A percentile compares a stretch with the other conserved stretches of the same genome.
These are phyloP conservation scores for Pyrenophora graminea DNA, from an alignment of 2,329 filamentous ascomycete species.

Conservation along the genomic window DNA sequence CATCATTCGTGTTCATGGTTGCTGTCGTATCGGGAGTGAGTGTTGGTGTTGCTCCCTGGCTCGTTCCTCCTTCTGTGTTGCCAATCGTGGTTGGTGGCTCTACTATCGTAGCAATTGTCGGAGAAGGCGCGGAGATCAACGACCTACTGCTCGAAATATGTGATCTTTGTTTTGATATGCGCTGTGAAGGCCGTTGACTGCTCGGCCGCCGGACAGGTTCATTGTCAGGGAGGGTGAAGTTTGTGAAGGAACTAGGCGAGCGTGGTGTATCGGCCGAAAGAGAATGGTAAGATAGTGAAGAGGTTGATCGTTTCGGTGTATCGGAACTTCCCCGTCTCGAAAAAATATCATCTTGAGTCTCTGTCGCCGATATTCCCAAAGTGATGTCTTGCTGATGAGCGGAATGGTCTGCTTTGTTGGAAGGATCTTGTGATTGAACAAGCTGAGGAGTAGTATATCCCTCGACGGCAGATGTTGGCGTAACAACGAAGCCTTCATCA, in stretches of 20 bases:
- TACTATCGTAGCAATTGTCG: background rate
- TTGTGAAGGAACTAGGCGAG: background rate
- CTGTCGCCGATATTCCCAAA: background rate
- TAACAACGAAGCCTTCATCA: background rate
- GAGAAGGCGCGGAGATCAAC: background rate
- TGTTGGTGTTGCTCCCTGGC: background rate
- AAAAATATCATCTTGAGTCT: no score
- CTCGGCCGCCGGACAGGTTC: constrained; percentile 5
- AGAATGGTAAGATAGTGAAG: background rate
- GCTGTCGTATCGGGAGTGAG: background rate
- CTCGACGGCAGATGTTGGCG: no score
- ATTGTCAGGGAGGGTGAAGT: background rate
- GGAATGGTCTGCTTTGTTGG: background rate
- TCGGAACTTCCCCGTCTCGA: background rate
- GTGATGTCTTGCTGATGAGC: background rate
- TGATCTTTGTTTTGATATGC: background rate
- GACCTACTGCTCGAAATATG: constrained; percentile 1
- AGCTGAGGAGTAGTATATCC: background rate
- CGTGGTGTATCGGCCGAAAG: background rate
- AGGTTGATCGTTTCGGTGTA: background rate
- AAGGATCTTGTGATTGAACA: no score
- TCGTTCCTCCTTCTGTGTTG: no score
- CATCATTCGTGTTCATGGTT: background rate
- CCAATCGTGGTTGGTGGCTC: background rate
- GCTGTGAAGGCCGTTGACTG: constrained; percentile 6